Base-by-base conservation (phyloP, 1,284 basidiomycete genomes). In the Coniferiporia sulphurascens region DNA sequence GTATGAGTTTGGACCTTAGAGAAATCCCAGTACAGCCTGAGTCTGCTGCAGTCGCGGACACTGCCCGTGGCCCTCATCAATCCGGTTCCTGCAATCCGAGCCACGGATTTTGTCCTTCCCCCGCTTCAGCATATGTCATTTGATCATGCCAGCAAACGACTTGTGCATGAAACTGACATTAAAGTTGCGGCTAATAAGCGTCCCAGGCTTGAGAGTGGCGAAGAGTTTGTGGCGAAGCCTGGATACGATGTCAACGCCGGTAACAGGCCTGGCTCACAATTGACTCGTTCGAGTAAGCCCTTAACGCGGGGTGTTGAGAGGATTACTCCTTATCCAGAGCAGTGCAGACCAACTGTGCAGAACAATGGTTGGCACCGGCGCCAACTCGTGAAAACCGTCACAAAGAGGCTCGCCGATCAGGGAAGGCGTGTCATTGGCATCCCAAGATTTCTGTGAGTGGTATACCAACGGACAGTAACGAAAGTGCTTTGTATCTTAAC, bases 401-500 rank as follows among this genome's bases (percentile, higher is more conserved):
- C 27, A 43, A 27, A 17, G 41, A 36, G 32, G 51, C 35, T 52
- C 8, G 35, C 35, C 17, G 41, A 34, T 2, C 32, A 52, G 35
- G 56, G 56, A 34, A 58, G 43, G 38, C n/a, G 44, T 12, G 17
- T 52, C 9, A 22, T 38, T 34, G 50, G 44, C 6, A n/a, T 44
- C n/a, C 35, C 46, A 15, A 21, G 55, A n/a, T 56, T 56, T 32
- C 35, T 56, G 55, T 56, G 48, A 48, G 45, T 49, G 19, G 8
- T 35, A 8, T 13, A 27, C 3, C 5, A 27, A 27, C 27, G 27
- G 27, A 27, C 35, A 36, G 15, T 19, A 38, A 2, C 59, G 59
- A 59, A 63, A 17, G 3, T 1, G 12, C 4, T 12, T 52, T 49
- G 22, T 1, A 17, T 21, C n/a, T 12, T 10, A 35, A 9, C 32